Evolutionary conservation across 192 early-diverging fungal species (phyloP).

Genomic region (Mortierella alpina): DNA sequence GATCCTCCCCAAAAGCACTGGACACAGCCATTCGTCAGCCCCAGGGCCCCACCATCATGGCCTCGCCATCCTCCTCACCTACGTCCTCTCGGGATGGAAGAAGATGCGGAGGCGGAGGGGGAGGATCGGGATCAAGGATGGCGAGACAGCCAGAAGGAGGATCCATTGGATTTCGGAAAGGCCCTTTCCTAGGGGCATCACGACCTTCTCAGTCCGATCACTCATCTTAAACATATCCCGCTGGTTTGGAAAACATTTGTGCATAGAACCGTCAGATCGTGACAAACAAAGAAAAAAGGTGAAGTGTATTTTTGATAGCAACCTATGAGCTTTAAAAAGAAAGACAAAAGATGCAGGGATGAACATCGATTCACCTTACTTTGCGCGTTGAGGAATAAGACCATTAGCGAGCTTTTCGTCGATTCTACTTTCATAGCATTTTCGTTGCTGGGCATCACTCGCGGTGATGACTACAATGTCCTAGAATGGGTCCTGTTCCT

Average conservation of each 20-base stretch:
- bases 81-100: background rate
- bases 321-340: background rate
- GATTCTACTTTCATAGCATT: slow-evolving; percentile 12
- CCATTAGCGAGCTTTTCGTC: slow-evolving; percentile 8
- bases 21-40: slow-evolving; percentile 28
- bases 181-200: background rate
- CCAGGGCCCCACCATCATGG: slow-evolving; percentile 14
- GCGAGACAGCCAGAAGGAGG: background rate
- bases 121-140: background rate
- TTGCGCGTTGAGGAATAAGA: slow-evolving; percentile 24
- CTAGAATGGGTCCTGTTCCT: slow-evolving; percentile 34
- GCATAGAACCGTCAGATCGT: no score
- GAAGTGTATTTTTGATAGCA: background rate
- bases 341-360: background rate
- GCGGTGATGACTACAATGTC: slow-evolving; percentile 56
- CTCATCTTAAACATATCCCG: no score
- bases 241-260: no score
- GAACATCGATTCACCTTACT: background rate
- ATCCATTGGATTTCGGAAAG: slow-evolving; percentile 29
- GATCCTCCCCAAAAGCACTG: background rate
- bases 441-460: slow-evolving; percentile 43
- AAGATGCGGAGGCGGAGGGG: no score
- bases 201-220: background rate
- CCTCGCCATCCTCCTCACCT: background rate
- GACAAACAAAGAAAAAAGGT: background rate